Evolutionary conservation across 139 green algal genomes (phyloP), one percentile per base, ranked within the genome.

Genomic region (Chlorella sp.): DNA sequence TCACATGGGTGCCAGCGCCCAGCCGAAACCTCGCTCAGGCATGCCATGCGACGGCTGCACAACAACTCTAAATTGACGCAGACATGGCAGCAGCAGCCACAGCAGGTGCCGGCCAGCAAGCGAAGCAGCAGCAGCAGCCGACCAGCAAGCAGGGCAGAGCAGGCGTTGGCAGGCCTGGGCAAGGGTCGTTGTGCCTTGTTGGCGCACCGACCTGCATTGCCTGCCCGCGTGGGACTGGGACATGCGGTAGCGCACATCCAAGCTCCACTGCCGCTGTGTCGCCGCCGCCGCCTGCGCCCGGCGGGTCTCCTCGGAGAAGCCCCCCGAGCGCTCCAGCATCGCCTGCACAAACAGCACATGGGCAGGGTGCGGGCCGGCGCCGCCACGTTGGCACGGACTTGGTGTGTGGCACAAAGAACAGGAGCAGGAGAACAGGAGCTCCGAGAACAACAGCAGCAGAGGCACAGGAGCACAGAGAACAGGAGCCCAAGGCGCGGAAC

Each of bases 161-260:
- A 32, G 34, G 77, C 34, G 34, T 2, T 83, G 77, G 21, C 28
- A 39, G 34, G 34, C 26, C 4, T 39, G 36, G 34, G 77, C 37
- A 3, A 34, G 66, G 22, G 19, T 32, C 15, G 68, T 26, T 76
- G 68, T 32, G 24, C 34, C 26, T n/a, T 79, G 32, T n/a, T 40
- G 32, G 30, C 12, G n/a, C 73, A 79, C 79, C 19, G 57, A 77
- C 82, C 82, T 76, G 34, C 11, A 14, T 34, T 60, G 19, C 57
- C 57, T 42, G 34, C 82, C 82, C 0, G 57, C 26, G 57, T 76
- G 60, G 53, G 32, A 57, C 30, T 34, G 82, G 1, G 82, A 69
- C 84, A 88, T 88, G 84, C 84, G 84, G 84, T 81, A 80, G 30
- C 84, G 84, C 39, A 88, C 84, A 22, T 80, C 84, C 84, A 88